Evolutionary conservation across 805 yeast genomes (phyloP).

Genomic region (Candida ficus): DNA sequence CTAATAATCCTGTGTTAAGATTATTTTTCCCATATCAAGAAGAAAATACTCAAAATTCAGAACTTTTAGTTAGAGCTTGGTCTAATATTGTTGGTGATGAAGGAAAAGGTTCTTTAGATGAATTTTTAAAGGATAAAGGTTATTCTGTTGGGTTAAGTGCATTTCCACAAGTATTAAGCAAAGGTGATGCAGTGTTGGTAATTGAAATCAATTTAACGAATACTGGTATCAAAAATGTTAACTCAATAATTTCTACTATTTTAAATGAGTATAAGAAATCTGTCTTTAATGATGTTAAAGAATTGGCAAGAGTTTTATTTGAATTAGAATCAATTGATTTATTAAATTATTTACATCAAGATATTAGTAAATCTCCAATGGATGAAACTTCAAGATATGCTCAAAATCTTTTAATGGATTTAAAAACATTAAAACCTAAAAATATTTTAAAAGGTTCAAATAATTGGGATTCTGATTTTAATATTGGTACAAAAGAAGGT

Average conservation of each 20-base stretch:
- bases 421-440: conserved; percentile 25
- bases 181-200: conserved; percentile 35
- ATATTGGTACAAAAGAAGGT: conserved; percentile 27
- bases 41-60: background rate
- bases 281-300: conserved; percentile 16
- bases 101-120: conserved; percentile 43
- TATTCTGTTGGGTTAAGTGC: conserved; percentile 37
- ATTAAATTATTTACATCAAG: conserved; percentile 40
- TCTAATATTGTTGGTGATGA: conserved; percentile 63
- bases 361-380: conserved; percentile 33
- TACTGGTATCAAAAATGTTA: conserved; percentile 37
- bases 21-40: conserved; percentile 39
- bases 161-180: conserved; percentile 34
- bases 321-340: conserved; percentile 45
- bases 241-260: conserved; percentile 30
- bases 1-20: conserved; percentile 34
- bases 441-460: conserved; percentile 42
- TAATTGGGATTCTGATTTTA: conserved; percentile 18
- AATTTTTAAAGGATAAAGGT: conserved; percentile 30
- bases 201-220: conserved; percentile 46
- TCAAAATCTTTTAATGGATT: conserved; percentile 33
- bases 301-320: conserved; percentile 37
- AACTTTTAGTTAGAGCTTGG: conserved; percentile 40
- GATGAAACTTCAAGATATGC: conserved; percentile 43
- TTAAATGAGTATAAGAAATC: conserved; percentile 21